Evolutionary conservation across 1,284 basidiomycete genomes (phyloP), one percentile per base, ranked within the genome.

Genomic region (Phylloboletellus chloephorus): DNA sequence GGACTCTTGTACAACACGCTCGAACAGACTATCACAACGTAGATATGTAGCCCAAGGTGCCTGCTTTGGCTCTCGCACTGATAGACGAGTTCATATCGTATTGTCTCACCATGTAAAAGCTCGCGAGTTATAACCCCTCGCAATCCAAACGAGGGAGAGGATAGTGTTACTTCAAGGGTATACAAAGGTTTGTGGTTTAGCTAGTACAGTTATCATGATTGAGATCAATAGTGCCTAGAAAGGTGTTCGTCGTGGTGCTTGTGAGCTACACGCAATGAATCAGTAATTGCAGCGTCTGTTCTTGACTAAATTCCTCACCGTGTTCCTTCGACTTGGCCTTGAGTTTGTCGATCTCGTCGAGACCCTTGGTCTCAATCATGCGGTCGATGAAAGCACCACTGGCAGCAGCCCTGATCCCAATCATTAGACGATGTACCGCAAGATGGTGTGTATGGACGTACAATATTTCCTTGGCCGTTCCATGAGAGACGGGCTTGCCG

Each of bases 341-440:
- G 9, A 16, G 1, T 0, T 5, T 7, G 48, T 70, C 70, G 5
- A 67, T 3, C 9, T 53, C 56, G 50, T 71, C 68, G 47, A 75
- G 69, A 6, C 77, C 76, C 51, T 73, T 74, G 47, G 73, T 74
- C 55, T 79, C 75, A 4, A 70, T 49, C 0, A 69, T 48, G 26
- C 55, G 65, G 43, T 70, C 67, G 40, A 79, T 52, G 56, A 74
- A 72, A 3, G 60, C 65, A 32, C 69, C 78, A 28, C 57, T 46
- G 8, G 71, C 55, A 22, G 22, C 58, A 8, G 56, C 58, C 21
- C 61, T 60, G 13, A 35, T 17, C 4, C 1, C n/a, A n/a, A 0
- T 23, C 10, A 4, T 56, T 2, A 45, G 29, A 20, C 7, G 21
- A 11, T 7, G n/a, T 5, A 7, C 7, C 12, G 3, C 22, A 1